Conservation (phyloP, 768 basidiomycete genomes). For the Hortiboletus campestris region DNA sequence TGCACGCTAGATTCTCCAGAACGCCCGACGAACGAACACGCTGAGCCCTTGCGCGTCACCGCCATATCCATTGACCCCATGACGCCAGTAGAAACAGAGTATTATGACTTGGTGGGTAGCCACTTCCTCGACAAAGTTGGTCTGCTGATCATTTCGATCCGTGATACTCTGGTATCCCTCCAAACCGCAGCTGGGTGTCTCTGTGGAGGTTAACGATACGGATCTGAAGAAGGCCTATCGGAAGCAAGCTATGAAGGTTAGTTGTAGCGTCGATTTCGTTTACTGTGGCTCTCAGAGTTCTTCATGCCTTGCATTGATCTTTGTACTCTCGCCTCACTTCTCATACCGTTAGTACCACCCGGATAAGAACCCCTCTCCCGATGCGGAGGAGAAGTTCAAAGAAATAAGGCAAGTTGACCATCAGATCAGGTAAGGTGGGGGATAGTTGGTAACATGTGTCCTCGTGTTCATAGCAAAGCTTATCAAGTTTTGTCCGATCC, state of each 20-base stretch:
- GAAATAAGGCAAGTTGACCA: constrained; percentile 70
- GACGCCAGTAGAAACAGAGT: constrained; percentile 89
- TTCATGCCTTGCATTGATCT: not conserved
- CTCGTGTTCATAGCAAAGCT: constrained; percentile 65
- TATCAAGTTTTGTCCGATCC: constrained; percentile 90
- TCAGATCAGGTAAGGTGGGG: constrained; percentile 12
- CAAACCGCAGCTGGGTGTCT: constrained; percentile 59
- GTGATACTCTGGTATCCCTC: not conserved
- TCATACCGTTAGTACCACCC: constrained; percentile 73
- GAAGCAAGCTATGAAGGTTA: constrained; percentile 89
- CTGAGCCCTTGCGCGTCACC: not conserved
- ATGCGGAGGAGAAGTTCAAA: constrained; percentile 96
- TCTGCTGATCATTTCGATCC: not conserved
- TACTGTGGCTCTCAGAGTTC: not conserved
- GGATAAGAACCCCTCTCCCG: constrained; percentile 90
- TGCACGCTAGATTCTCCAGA: constrained; percentile 5
- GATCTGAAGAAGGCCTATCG: constrained; percentile 93
- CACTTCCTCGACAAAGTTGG: not conserved
- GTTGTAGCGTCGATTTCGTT: constrained; percentile 16
- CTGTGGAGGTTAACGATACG: constrained; percentile 71
- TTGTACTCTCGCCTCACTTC: not conserved
- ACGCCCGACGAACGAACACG: not conserved
- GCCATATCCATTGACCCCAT: constrained; percentile 35
- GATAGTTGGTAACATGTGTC: constrained; percentile 15
- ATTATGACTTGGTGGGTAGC: constrained; percentile 74